Percentiles rank a stretch among this genome's conserved stretches.
Conservation (phyloP, 2,329 filamentous ascomycete species). For the Ceratocystis papillata region DNA sequence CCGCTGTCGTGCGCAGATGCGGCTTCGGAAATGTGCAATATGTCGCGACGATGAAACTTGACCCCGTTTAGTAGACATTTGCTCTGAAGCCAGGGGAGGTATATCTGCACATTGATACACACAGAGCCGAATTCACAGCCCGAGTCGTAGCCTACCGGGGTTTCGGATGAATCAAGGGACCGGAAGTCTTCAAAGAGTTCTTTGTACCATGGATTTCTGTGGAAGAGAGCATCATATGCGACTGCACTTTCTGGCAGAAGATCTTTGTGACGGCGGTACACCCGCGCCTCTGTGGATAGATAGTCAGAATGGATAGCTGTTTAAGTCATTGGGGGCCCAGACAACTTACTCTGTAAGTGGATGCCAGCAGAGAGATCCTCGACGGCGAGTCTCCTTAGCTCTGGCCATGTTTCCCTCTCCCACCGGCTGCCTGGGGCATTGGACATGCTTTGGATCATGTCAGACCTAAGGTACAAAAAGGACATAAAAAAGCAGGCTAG, state of each 20-base stretch:
- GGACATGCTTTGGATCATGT: constrained; percentile 35
- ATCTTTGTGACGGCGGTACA: constrained; percentile 54
- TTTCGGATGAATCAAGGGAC: constrained; percentile 45
- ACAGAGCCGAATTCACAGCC: constrained; percentile 70
- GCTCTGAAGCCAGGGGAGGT: constrained; percentile 73
- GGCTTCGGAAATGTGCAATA: constrained; percentile 66
- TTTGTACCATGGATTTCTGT: constrained; percentile 62
- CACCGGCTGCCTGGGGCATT: constrained; percentile 38
- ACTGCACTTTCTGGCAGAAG: constrained; percentile 30
- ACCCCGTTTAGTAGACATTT: constrained; percentile 68
- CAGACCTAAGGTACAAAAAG: background rate
- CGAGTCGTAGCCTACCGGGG: constrained; percentile 56
- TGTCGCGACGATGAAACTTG: constrained; percentile 49
- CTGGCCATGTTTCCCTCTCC: constrained; percentile 56
- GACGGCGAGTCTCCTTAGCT: constrained; percentile 47
- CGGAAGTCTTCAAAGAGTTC: constrained; percentile 60
- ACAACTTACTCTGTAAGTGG: constrained; percentile 57
- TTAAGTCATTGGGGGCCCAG: background rate
- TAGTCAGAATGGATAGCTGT: background rate
- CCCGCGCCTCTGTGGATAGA: constrained; percentile 35
- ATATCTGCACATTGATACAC: constrained; percentile 83
- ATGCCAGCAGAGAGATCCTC: constrained; percentile 67
- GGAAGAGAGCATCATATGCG: constrained; percentile 55
- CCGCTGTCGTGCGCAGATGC: constrained; percentile 8
- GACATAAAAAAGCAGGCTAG: background rate